phyloP scores from a whole-genome alignment of 768 basidiomycete genomes.

The Myochromella boudieri region DNA sequence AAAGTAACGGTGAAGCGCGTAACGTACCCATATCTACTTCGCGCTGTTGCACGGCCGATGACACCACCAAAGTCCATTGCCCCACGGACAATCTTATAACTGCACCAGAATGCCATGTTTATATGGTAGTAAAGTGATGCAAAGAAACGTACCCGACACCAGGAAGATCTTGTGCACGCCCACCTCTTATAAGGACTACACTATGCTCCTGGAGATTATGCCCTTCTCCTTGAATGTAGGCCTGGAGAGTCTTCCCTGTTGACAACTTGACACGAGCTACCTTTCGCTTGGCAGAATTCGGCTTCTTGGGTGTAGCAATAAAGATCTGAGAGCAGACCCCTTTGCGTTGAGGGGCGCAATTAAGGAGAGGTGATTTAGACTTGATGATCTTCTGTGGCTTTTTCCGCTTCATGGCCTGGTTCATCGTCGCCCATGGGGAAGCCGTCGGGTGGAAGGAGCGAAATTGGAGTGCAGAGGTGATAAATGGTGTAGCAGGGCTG shows the following conservation, averaged over 20 bases:
- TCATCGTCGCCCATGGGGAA: conserved; percentile 66
- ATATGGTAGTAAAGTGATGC: neutral
- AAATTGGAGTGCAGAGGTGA: conserved; percentile 23
- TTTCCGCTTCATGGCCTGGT: conserved; percentile 85
- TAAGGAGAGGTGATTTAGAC: conserved; percentile 79
- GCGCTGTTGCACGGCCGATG: conserved; percentile 72
- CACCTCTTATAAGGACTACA: conserved; percentile 93
- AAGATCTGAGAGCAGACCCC: conserved; percentile 85
- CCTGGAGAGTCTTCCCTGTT: conserved; percentile 85
- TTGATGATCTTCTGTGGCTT: conserved; percentile 49
- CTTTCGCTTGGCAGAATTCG: conserved; percentile 98
- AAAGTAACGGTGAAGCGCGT: neutral
- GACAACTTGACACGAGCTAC: conserved; percentile 92
- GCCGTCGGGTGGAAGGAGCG: conserved; percentile 67
- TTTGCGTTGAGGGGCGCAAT: conserved; percentile 81
- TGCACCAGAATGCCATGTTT: conserved; percentile 27
- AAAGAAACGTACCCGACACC: conserved; percentile 77
- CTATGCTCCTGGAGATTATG: conserved; percentile 98
- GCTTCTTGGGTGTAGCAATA: conserved; percentile 91
- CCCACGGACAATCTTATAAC: conserved; percentile 95
- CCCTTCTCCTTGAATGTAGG: conserved; percentile 96
- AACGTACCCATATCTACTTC: conserved; percentile 90
- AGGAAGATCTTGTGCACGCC: conserved; percentile 95
- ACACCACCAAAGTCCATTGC: conserved; percentile 91
- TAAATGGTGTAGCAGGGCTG: neutral